A percentile compares a stretch with the other conserved stretches of the same genome.
Conservation (phyloP, 768 basidiomycete genomes). For the Tremella fuciformis region DNA sequence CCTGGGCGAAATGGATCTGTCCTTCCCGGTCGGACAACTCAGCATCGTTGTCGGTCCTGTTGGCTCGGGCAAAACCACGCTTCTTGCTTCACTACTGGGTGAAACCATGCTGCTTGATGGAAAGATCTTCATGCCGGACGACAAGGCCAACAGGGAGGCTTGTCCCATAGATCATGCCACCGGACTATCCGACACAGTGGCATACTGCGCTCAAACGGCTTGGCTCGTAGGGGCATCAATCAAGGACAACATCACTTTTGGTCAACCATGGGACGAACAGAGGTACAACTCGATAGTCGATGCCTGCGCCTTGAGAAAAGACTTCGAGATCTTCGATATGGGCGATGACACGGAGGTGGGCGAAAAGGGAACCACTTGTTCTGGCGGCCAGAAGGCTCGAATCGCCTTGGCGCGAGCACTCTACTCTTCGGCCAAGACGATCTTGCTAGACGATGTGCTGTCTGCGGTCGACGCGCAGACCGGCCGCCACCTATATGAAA, state of each 20-base stretch:
- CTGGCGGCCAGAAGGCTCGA: conserved; percentile 48
- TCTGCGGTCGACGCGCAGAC: conserved; percentile 51
- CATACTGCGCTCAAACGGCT: conserved; percentile 47
- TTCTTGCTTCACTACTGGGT: conserved; percentile 45
- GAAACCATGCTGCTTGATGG: conserved; percentile 45
- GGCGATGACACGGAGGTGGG: conserved; percentile 50
- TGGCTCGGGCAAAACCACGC: conserved; percentile 48
- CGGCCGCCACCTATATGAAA: conserved; percentile 43
- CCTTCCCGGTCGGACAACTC: conserved; percentile 42
- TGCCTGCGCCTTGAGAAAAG: conserved; percentile 46
- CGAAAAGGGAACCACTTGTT: conserved; percentile 50
- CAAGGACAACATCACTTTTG: conserved; percentile 48
- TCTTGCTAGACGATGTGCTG: conserved; percentile 49
- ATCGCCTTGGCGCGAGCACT: conserved; percentile 49
- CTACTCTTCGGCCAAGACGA: conserved; percentile 45
- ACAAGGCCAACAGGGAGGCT: conserved; percentile 44
- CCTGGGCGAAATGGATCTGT: conserved; percentile 37
- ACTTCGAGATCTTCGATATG: conserved; percentile 57
- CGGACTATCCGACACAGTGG: conserved; percentile 44
- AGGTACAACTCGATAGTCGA: conserved; percentile 44
- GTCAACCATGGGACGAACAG: conserved; percentile 41
- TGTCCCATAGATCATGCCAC: conserved; percentile 45
- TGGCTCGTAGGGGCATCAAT: conserved; percentile 50
- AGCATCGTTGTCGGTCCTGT: conserved; percentile 47
- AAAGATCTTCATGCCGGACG: conserved; percentile 49